Evolutionary conservation across 2,329 filamentous ascomycete genomes (phyloP).

Genomic region (Cladophialophora chaetospira): DNA sequence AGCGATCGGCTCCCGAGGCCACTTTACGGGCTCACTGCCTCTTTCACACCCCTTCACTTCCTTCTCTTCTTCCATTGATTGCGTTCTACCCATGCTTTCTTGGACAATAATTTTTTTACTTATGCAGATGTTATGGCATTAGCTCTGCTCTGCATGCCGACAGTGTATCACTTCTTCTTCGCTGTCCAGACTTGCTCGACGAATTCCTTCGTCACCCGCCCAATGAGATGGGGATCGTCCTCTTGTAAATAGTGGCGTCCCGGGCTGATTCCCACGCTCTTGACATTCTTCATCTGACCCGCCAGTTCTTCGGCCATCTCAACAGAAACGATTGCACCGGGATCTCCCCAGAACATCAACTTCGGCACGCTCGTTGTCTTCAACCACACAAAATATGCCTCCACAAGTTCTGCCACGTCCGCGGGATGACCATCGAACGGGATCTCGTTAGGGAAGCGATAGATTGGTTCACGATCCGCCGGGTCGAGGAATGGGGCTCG

Average conservation of each 20-base stretch:
- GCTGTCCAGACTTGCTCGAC: no score
- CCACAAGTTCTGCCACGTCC: not conserved
- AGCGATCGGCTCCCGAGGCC: no score
- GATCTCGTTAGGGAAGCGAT: constrained; percentile 2
- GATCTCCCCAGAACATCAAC: not conserved
- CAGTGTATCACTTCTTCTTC: no score
- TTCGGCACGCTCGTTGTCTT: not conserved
- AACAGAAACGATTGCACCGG: not conserved
- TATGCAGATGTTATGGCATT: no score
- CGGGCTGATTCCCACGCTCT: not conserved
- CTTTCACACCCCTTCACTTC: no score
- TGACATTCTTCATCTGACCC: not conserved
- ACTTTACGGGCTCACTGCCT: no score
- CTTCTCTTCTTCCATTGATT: no score
- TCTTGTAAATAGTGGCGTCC: constrained; percentile 4
- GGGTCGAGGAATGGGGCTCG: not conserved
- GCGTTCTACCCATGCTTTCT: no score
- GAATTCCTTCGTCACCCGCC: no score
- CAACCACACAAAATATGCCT: not conserved
- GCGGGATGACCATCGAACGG: not conserved
- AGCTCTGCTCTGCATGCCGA: no score
- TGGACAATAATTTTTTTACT: no score
- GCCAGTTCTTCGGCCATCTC: not conserved
- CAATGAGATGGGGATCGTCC: constrained; percentile 7
- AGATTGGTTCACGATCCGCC: not conserved